Evolutionary conservation across 2,329 filamentous ascomycete species (phyloP), one percentile per base, ranked within the genome.

Genomic region (Penicillium psychrosexuale): DNA sequence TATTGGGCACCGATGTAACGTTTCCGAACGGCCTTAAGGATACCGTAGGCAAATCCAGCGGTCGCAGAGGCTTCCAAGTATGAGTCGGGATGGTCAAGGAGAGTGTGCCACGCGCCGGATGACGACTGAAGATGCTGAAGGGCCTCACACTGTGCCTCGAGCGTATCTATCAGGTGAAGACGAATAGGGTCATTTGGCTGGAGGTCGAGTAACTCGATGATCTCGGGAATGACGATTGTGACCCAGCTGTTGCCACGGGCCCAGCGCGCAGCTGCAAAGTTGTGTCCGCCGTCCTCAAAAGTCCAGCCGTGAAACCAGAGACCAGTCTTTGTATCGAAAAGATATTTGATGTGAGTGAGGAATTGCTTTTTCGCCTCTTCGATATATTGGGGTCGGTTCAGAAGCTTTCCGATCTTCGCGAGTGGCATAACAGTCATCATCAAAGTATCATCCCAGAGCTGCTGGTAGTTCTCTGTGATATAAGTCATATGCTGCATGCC

Each of bases 391-490:
- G 87, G 86, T 1, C 88, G 78, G 57, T 82, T 78, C 3, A 93
- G 80, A 4, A 91, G 77, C 53, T 85, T 80, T 0, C 89, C 89
- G 57, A 91, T 91, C 76, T 92, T 92, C 17, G 88, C 88, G 17
- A 92, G 78, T 1, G 89, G 89, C 72, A 92, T 76, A 6, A 91
- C 89, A 0, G 88, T 91, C 89, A 93, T 93, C 89, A 93, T 92
- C 42, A 93, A 78, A 6, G 89, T 93, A 69, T 93, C 89, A 62
- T 91, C 89, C 89, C 89, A 93, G 22, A 92, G 78, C 75, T 92
- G 87, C 69, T 90, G 81, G 58, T 85, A 79, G 71, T 93, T 91
- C 60, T 82, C 80, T 2, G 84, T 81, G 31, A 86, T 73, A 63
- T 91, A 91, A 0, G 89, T 92, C 57, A 87, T 83, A 72, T 89